phyloP scores from a whole-genome alignment of 2,329 filamentous ascomycete species.

The Alternaria solani region DNA sequence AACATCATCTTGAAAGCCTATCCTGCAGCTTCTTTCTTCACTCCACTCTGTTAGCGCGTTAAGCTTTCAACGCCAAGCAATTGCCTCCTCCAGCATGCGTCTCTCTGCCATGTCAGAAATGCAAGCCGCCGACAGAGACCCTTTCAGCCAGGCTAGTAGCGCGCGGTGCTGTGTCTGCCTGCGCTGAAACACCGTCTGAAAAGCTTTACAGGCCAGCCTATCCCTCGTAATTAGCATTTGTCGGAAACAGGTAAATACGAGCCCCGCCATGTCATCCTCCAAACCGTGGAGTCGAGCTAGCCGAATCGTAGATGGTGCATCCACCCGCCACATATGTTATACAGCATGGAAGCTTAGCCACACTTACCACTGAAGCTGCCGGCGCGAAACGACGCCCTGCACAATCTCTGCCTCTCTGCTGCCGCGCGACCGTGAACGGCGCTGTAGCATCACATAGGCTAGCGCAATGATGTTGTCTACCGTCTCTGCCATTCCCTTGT shows the following conservation, averaged over 20 bases:
- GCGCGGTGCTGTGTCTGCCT: slow-evolving; percentile 74
- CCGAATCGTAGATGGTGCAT: slow-evolving; percentile 17
- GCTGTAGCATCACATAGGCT: slow-evolving; percentile 69
- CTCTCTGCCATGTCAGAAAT: slow-evolving; percentile 40
- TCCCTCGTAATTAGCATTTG: slow-evolving; percentile 28
- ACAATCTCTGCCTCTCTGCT: slow-evolving; percentile 36
- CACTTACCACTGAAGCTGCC: slow-evolving; percentile 69
- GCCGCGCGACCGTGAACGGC: slow-evolving; percentile 56
- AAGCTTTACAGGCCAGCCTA: slow-evolving; percentile 75
- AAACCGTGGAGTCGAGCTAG: slow-evolving; percentile 22
- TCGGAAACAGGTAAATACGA: slow-evolving; percentile 18
- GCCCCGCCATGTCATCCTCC: slow-evolving; percentile 29
- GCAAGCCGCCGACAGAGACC: slow-evolving; percentile 41
- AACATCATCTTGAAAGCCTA: slow-evolving; percentile 1
- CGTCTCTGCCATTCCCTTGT: slow-evolving; percentile 59
- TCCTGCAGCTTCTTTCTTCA: background rate
- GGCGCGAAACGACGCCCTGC: slow-evolving; percentile 63
- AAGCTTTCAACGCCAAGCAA: slow-evolving; percentile 19
- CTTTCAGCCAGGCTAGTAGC: slow-evolving; percentile 73
- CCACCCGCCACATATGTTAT: slow-evolving; percentile 26
- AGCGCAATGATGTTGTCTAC: slow-evolving; percentile 72
- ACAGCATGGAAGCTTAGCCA: slow-evolving; percentile 40
- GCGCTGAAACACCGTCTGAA: slow-evolving; percentile 69
- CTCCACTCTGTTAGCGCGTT: background rate
- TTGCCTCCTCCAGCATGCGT: slow-evolving; percentile 39